Conservation (phyloP, 2,329 filamentous ascomycete genomes). For the Mariannaea elegans region DNA sequence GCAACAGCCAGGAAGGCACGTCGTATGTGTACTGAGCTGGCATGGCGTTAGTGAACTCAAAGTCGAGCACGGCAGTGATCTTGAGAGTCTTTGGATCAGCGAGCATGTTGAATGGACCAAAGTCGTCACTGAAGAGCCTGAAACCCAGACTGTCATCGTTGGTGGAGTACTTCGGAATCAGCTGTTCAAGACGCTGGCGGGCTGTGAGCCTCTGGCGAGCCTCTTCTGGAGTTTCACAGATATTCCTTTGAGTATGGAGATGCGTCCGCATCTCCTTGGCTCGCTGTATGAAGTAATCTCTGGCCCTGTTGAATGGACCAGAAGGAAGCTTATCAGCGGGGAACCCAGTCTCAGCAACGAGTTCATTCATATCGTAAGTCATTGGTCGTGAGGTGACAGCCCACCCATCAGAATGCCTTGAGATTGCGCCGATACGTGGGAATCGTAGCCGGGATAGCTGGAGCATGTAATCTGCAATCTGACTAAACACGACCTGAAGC, state of each 20-base stretch:
- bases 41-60: conserved; percentile 53
- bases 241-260: conserved; percentile 44
- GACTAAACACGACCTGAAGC: conserved; percentile 34
- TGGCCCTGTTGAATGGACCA: conserved; percentile 41
- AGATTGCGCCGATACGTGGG: conserved; percentile 46
- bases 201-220: conserved; percentile 44
- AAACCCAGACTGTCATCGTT: conserved; percentile 45
- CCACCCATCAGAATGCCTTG: conserved; percentile 40
- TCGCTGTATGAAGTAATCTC: conserved; percentile 43
- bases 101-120: conserved; percentile 51
- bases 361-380: conserved; percentile 53
- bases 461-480: conserved; percentile 38
- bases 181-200: conserved; percentile 43
- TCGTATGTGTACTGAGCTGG: conserved; percentile 50
- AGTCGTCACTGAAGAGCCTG: conserved; percentile 50
- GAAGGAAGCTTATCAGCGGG: conserved; percentile 41
- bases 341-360: conserved; percentile 44
- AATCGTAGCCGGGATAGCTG: conserved; percentile 45
- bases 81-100: conserved; percentile 45
- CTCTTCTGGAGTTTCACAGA: conserved; percentile 39
- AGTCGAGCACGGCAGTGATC: conserved; percentile 50
- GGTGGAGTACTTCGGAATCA: conserved; percentile 42
- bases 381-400: conserved; percentile 45
- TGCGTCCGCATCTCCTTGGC: conserved; percentile 39
- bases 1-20: conserved; percentile 51